Conservation (phyloP, 805 yeast genomes). For the Sugiyamaella mastotermitis region DNA sequence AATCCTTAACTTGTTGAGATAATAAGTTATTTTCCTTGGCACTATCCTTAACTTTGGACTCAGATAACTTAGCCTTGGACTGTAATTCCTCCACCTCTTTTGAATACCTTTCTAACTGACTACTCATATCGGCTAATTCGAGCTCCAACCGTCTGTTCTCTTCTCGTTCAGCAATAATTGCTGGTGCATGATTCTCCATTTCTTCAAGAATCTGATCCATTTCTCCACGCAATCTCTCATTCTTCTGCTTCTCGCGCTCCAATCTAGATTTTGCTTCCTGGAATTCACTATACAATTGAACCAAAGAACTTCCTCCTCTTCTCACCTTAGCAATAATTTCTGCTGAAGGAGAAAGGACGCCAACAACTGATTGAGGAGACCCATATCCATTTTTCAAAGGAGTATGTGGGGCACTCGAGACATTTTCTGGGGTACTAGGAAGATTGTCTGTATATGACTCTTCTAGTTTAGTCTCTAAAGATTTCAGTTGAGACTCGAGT, state of each 20-base stretch:
- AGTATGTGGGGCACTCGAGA: slow-evolving; percentile 24
- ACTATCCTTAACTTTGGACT: slow-evolving; percentile 35
- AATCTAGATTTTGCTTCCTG: slow-evolving; percentile 59
- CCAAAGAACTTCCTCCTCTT: slow-evolving; percentile 51
- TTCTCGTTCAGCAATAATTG: slow-evolving; percentile 59
- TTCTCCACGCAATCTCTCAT: slow-evolving; percentile 63
- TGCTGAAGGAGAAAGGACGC: slow-evolving; percentile 49
- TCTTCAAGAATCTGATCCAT: slow-evolving; percentile 68
- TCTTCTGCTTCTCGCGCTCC: slow-evolving; percentile 63
- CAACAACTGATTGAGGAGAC: slow-evolving; percentile 19
- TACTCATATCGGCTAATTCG: slow-evolving; percentile 49
- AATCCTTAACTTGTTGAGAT: slow-evolving; percentile 57
- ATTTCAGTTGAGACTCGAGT: slow-evolving; percentile 35
- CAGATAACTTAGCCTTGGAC: slow-evolving; percentile 26
- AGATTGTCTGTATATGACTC: slow-evolving; percentile 16
- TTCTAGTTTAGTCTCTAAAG: slow-evolving; percentile 35
- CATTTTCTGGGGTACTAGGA: slow-evolving; percentile 14
- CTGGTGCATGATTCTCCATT: slow-evolving; percentile 72
- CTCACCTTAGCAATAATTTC: slow-evolving; percentile 43
- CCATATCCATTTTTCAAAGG: slow-evolving; percentile 10
- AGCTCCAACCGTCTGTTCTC: slow-evolving; percentile 51
- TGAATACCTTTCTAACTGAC: slow-evolving; percentile 39
- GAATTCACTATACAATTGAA: slow-evolving; percentile 60
- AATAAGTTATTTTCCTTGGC: slow-evolving; percentile 44
- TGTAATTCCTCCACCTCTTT: slow-evolving; percentile 34